Evolutionary conservation across 768 basidiomycete species (phyloP).

Genomic region (Naganishia onofrii): DNA sequence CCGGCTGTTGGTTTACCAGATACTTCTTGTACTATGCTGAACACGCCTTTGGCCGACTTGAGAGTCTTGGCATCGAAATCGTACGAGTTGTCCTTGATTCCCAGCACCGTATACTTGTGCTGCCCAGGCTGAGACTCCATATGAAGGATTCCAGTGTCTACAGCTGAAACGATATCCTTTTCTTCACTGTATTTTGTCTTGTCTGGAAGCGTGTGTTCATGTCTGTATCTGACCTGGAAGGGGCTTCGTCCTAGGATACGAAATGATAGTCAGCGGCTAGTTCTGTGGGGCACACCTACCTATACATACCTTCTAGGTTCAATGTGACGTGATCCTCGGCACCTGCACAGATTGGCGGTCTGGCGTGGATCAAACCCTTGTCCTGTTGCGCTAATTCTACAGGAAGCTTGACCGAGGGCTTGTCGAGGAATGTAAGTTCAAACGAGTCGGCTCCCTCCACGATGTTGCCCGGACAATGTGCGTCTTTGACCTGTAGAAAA

Average conservation of each 20-base stretch:
- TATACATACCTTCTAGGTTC: constrained; percentile 56
- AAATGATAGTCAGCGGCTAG: neutral
- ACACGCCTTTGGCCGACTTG: constrained; percentile 61
- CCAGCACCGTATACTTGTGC: constrained; percentile 85
- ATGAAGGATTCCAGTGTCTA: constrained; percentile 44
- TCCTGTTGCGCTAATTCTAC: constrained; percentile 47
- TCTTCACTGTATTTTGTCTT: constrained; percentile 15
- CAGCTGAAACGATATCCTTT: constrained; percentile 32
- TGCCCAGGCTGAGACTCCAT: constrained; percentile 69
- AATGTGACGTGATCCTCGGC: constrained; percentile 75
- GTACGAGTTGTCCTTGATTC: constrained; percentile 81
- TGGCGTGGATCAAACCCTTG: constrained; percentile 51
- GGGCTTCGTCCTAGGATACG: constrained; percentile 70
- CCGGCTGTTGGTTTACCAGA: constrained; percentile 73
- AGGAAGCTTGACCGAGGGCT: constrained; percentile 71
- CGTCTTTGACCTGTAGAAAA: constrained; percentile 66
- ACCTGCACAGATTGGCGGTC: constrained; percentile 79
- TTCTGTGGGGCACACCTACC: neutral
- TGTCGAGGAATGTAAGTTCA: constrained; percentile 72
- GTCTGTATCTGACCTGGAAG: constrained; percentile 87
- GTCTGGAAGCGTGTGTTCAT: constrained; percentile 52
- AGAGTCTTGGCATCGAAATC: constrained; percentile 61
- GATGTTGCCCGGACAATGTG: constrained; percentile 77
- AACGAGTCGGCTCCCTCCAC: constrained; percentile 63
- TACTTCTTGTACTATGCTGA: constrained; percentile 84